A percentile compares a stretch with the other conserved stretches of the same genome.
phyloP scores from a whole-genome alignment of 768 basidiomycete species.

The Pisolithus orientalis region DNA sequence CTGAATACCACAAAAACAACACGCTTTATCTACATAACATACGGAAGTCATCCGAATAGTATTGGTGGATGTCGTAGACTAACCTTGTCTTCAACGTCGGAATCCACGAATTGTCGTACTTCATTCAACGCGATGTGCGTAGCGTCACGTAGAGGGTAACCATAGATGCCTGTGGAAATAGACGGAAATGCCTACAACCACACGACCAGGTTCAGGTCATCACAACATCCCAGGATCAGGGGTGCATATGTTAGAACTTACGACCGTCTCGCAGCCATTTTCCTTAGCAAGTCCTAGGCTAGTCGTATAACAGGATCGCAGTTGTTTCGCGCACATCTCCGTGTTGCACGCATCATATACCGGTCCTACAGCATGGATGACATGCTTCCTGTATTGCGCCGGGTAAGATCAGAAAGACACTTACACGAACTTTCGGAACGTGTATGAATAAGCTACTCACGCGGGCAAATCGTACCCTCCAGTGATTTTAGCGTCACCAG shows the following conservation, averaged over 20 bases:
- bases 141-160: slow-evolving; percentile 70
- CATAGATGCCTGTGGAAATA: slow-evolving; percentile 74
- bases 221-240: background rate
- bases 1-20: slow-evolving; percentile 72
- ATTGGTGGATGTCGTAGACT: slow-evolving; percentile 1
- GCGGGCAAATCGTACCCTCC: slow-evolving; percentile 69
- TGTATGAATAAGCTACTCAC: slow-evolving; percentile 38
- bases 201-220: background rate
- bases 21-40: slow-evolving; percentile 47
- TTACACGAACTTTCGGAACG: background rate
- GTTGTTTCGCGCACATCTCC: slow-evolving; percentile 42
- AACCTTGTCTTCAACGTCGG: slow-evolving; percentile 42
- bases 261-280: slow-evolving; percentile 58
- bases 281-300: slow-evolving; percentile 59
- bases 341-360: slow-evolving; percentile 38
- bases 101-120: slow-evolving; percentile 52
- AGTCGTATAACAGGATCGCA: slow-evolving; percentile 62
- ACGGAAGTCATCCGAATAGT: background rate
- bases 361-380: slow-evolving; percentile 83
- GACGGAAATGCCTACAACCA: slow-evolving; percentile 64
- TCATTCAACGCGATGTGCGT: slow-evolving; percentile 62
- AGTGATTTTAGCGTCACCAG: slow-evolving; percentile 77
- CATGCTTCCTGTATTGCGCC: slow-evolving; percentile 41
- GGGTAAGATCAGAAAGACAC: background rate
- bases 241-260: slow-evolving; percentile 22